Evolutionary conservation across 331 rosid genomes (phyloP).

Genomic region (Stylosanthes scabra): DNA sequence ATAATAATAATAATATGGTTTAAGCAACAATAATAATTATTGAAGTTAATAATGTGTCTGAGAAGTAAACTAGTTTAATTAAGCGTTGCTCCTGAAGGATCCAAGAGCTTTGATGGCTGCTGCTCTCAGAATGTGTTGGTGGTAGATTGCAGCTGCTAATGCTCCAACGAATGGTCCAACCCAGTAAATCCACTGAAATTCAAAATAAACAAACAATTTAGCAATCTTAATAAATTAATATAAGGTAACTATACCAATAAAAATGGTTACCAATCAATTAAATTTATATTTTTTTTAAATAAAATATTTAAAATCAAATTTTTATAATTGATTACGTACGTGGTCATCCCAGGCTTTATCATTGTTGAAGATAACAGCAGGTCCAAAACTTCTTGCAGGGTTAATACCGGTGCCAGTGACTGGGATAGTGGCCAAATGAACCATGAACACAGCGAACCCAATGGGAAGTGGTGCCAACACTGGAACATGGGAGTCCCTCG

Average conservation of each 20-base stretch:
- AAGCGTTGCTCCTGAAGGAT: slow-evolving; percentile 94
- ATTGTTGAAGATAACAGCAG: slow-evolving; percentile 83
- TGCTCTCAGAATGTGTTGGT: slow-evolving; percentile 81
- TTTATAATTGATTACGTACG: slow-evolving; percentile 63
- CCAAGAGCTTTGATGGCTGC: slow-evolving; percentile 92
- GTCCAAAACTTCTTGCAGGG: slow-evolving; percentile 97
- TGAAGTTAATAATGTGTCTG: neutral
- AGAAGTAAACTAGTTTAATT: slow-evolving; percentile 17
- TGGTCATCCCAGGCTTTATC: slow-evolving; percentile 90
- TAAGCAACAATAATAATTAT: slow-evolving; percentile 10
- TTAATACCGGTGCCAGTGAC: slow-evolving; percentile 95
- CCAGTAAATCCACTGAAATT: slow-evolving; percentile 92
- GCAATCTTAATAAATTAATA: too few relatives aligned
- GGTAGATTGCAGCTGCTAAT: slow-evolving; percentile 82
- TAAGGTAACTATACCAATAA: too few relatives aligned
- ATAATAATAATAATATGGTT: neutral
- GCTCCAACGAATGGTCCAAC: slow-evolving; percentile 95
- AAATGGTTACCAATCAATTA: too few relatives aligned
- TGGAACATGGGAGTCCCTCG: slow-evolving; percentile 96
- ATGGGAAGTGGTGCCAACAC: slow-evolving; percentile 98
- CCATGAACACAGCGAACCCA: slow-evolving; percentile 98
- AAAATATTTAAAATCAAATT: too few relatives aligned
- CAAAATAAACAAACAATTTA: neutral
- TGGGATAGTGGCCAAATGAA: slow-evolving; percentile 95
- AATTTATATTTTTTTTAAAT: too few relatives aligned